Evolutionary conservation across 208 protist genomes (phyloP), one percentile per base, ranked within the genome.

Genomic region (Dictyostelium gargantuum): DNA sequence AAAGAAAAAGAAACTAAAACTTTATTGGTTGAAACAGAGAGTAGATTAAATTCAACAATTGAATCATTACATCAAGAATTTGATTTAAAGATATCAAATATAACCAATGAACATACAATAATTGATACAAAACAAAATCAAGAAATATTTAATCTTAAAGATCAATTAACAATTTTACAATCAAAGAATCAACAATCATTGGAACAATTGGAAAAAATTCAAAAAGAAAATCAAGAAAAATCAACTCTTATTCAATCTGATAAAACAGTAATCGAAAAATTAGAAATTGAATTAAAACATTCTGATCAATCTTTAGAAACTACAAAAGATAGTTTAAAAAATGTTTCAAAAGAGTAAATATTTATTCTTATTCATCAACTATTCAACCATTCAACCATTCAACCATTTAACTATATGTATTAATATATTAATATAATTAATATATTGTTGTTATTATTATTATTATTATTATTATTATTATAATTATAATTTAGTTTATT

Each of bases 311-410:
- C 66, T n/a, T 48, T 89, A 13, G 38, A 89, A 15, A n/a, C 46
- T 21, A 89, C 82, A 3, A 38, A 54, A 32, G 82, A 89, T 50
- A 32, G 23, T 38, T 79, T 79, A 38, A 29, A 23, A n/a, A 79
- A 35, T 52, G 50, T 63, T 29, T 79, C 46, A 73, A 89, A 79
- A 89, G 82, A 89, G 68, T 89, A 89, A 48, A 42, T 21, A 73
- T 75, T 75, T 17, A 26, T 50, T 29, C 26, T 72, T 61, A 61
- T n/a, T n/a, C n/a, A n/a, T n/a, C n/a, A n/a, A n/a, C n/a, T n/a
- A n/a, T n/a, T n/a, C n/a, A n/a, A n/a, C n/a, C n/a, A n/a, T n/a
- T n/a, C n/a, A n/a, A n/a, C n/a, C n/a, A n/a, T n/a, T n/a, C n/a
- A n/a, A n/a, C n/a, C n/a, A n/a, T n/a, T n/a, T n/a, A n/a, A n/a